These are phyloP conservation scores for Colletotrichum liriopes DNA, from an alignment of 2,329 filamentous ascomycete genomes.

Conservation along the genomic window DNA sequence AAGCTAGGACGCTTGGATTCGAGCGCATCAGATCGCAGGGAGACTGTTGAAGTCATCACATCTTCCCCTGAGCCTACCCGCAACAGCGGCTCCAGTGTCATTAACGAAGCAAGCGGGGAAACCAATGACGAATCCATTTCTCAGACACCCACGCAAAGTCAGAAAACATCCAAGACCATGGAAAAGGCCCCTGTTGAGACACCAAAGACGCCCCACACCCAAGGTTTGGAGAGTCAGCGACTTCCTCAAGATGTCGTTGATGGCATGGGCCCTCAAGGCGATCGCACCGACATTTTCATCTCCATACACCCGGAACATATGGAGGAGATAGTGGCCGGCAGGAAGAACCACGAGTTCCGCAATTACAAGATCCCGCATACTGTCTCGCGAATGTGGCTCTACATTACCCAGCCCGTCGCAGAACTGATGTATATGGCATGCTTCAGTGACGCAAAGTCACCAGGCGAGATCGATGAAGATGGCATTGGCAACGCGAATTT, in stretches of 20 bases:
- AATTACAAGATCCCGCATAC: conserved; percentile 68
- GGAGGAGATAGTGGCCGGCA: conserved; percentile 64
- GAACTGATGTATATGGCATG: conserved; percentile 73
- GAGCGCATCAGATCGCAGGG: conserved; percentile 20
- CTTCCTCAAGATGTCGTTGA: conserved; percentile 66
- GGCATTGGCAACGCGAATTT: conserved; percentile 69
- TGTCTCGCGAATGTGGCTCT: conserved; percentile 76
- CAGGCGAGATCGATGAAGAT: conserved; percentile 62
- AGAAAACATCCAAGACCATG: conserved; percentile 15
- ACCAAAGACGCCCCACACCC: conserved; percentile 51
- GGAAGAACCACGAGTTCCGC: conserved; percentile 70
- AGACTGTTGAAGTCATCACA: conserved; percentile 39
- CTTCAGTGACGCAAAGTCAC: conserved; percentile 62
- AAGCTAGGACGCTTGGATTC: conserved; percentile 2
- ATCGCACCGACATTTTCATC: conserved; percentile 69
- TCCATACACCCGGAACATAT: conserved; percentile 64
- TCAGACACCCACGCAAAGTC: conserved; percentile 33
- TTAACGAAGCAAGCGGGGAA: conserved; percentile 6
- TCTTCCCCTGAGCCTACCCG: conserved; percentile 33
- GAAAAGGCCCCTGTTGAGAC: conserved; percentile 31
- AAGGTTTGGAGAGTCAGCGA: conserved; percentile 64
- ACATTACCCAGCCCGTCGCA: conserved; percentile 63
- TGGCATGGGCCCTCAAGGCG: conserved; percentile 63
- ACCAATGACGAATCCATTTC: conserved; percentile 28
- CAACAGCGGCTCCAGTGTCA: conserved; percentile 18